phyloP scores from a whole-genome alignment of 768 basidiomycete genomes.

The Favolaschia claudopus region DNA sequence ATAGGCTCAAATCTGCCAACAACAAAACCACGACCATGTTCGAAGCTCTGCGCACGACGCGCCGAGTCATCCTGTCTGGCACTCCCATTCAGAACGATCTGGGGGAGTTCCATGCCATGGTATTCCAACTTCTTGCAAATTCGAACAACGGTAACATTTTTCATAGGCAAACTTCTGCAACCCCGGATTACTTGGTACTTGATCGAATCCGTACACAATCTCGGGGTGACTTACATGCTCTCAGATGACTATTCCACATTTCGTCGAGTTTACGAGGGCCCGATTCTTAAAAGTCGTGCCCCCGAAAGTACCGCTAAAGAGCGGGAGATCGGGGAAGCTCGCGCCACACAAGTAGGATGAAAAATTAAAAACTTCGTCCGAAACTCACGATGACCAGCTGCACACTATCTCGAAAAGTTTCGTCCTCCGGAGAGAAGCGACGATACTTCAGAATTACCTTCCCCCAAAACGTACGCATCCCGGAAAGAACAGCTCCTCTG shows the following conservation, averaged over 20 bases:
- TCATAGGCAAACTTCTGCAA: constrained; percentile 90
- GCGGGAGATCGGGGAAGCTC: constrained; percentile 78
- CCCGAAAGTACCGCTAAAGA: constrained; percentile 78
- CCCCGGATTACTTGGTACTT: constrained; percentile 83
- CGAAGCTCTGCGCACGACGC: constrained; percentile 72
- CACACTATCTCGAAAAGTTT: constrained; percentile 82
- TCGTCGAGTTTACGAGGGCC: constrained; percentile 82
- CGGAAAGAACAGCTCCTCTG: background rate
- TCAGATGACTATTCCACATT: constrained; percentile 81
- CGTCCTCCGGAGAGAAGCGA: constrained; percentile 88
- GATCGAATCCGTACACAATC: background rate
- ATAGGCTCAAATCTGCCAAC: constrained; percentile 90
- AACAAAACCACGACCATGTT: constrained; percentile 93
- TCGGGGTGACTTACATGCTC: constrained; percentile 7
- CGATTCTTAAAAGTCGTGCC: constrained; percentile 86
- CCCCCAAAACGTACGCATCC: constrained; percentile 84
- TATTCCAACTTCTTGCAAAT: constrained; percentile 40
- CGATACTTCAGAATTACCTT: constrained; percentile 80
- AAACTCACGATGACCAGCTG: constrained; percentile 56
- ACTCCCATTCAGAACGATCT: constrained; percentile 98
- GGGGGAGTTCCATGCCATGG: constrained; percentile 96
- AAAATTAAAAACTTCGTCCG: background rate
- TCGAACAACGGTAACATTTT: background rate
- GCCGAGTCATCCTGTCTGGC: constrained; percentile 90
- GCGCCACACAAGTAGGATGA: constrained; percentile 70